Percentiles rank a stretch among this genome's conserved stretches.
Evolutionary conservation across 1,284 basidiomycete species (phyloP).

Genomic region (Ustilago sp.): DNA sequence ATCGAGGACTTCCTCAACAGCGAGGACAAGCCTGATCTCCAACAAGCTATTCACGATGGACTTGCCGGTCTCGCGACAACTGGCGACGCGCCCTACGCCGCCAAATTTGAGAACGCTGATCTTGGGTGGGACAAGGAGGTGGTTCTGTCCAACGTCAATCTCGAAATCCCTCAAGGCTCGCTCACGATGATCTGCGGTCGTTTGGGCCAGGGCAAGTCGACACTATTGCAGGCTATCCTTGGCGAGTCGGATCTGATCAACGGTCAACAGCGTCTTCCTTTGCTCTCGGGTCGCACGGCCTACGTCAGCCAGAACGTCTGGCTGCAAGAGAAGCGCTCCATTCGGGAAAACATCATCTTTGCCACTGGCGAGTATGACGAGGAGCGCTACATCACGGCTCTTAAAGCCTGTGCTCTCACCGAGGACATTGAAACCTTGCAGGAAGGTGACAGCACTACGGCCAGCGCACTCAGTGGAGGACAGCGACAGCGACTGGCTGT

Average conservation of each 20-base stretch:
- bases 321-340: conserved; percentile 56
- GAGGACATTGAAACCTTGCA: conserved; percentile 56
- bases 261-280: conserved; percentile 42
- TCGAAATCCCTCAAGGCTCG: conserved; percentile 40
- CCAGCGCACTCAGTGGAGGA: conserved; percentile 64
- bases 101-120: conserved; percentile 36
- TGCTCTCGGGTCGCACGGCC: conserved; percentile 42
- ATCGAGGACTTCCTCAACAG: conserved; percentile 55
- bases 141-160: conserved; percentile 36
- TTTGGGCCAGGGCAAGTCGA: conserved; percentile 64
- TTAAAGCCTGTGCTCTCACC: conserved; percentile 59
- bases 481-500: conserved; percentile 63
- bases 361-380: conserved; percentile 51
- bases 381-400: conserved; percentile 50
- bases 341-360: conserved; percentile 65
- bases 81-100: conserved; percentile 20
- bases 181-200: conserved; percentile 63
- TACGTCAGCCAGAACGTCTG: conserved; percentile 63
- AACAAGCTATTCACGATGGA: conserved; percentile 17
- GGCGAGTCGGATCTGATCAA: conserved; percentile 57
- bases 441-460: conserved; percentile 60
- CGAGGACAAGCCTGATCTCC: conserved; percentile 29
- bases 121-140: conserved; percentile 39
- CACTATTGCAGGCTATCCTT: conserved; percentile 59
- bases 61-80: conserved; percentile 3